A percentile compares a stretch with the other conserved stretches of the same genome.
Conservation (phyloP, 2,329 filamentous ascomycete genomes). For the Ophiostoma himal-ulmi region DNA sequence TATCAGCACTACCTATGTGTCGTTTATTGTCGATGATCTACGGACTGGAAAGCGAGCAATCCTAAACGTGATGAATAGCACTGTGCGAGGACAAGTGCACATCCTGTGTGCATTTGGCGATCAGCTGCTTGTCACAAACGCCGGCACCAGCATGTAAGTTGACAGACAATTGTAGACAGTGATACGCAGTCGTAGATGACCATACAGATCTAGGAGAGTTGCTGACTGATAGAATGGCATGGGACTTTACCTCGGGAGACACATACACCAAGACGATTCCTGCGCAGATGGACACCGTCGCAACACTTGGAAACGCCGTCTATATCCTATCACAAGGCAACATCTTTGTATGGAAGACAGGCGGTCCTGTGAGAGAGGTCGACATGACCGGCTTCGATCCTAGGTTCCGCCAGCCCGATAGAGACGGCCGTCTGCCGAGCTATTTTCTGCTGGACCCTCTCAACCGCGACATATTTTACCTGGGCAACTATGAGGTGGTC, state of each 20-base stretch:
- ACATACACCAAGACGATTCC: slow-evolving; percentile 18
- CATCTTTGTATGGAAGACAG: slow-evolving; percentile 22
- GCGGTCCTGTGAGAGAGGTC: slow-evolving; percentile 19
- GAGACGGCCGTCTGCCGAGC: slow-evolving; percentile 24
- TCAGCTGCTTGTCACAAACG: slow-evolving; percentile 18
- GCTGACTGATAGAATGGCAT: slow-evolving; percentile 14
- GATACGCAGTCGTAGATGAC: too few relatives aligned
- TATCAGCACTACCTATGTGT: slow-evolving; percentile 1
- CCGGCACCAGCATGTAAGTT: slow-evolving; percentile 18
- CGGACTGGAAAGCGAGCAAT: slow-evolving; percentile 15
- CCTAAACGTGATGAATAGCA: slow-evolving; percentile 11
- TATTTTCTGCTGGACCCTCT: slow-evolving; percentile 22
- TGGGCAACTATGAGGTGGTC: slow-evolving; percentile 21
- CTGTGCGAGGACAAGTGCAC: slow-evolving; percentile 17
- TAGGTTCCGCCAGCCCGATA: slow-evolving; percentile 22
- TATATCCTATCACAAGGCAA: slow-evolving; percentile 20
- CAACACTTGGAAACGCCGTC: slow-evolving; percentile 23
- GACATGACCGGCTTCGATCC: slow-evolving; percentile 20
- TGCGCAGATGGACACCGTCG: slow-evolving; percentile 20
- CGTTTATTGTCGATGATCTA: slow-evolving; percentile 25
- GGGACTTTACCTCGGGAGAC: slow-evolving; percentile 23
- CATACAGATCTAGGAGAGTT: background rate
- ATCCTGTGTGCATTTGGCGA: slow-evolving; percentile 22
- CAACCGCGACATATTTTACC: slow-evolving; percentile 22
- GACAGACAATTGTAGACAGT: background rate